Evolutionary conservation across 2,329 filamentous ascomycete genomes (phyloP), one percentile per base, ranked within the genome.

Genomic region (Scolecobasidium constrictum): DNA sequence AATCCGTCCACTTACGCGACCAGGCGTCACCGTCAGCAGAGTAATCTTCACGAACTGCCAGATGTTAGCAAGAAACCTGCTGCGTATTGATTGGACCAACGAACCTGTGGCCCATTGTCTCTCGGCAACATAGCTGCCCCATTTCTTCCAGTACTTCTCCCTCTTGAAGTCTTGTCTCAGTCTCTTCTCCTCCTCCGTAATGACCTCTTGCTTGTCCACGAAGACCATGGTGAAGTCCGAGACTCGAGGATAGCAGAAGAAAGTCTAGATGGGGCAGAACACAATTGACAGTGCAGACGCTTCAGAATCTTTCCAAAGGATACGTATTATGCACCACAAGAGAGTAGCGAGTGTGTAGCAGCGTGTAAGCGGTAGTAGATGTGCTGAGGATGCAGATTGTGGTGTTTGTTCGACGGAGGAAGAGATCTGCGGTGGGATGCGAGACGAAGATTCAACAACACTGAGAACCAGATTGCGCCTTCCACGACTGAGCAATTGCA

Each of bases 121-220:
- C 69, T 96, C 90, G 43, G 88, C 79, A 53, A 94, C 81, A 58
- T 95, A 96, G 18, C 88, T 82, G 43, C 90, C 90, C 87, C 88
- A 95, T 78, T 83, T 86, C 77, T 96, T 96, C 90, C 90, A 96
- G 69, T 96, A 96, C 62, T 86, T 90, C 50, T 67, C 75, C 49
- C 81, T 81, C 50, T 90, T 77, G 46, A 80, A 77, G 64, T 96
- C 90, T 58, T 94, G 78, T 58, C 83, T 82, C 53, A 96, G 74
- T 39, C 92, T 82, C 63, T 83, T 83, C 71, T 96, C 90, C 67
- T 96, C 90, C 63, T 84, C 81, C 47, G 83, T 87, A 58, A 90
- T 74, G 63, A 86, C 88, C 59, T 92, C 84, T 64, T 92, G 78
- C 57, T 82, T 78, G 64, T 94, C 86, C 58, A 92, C 81, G 57